These are phyloP conservation scores for Penicillium sp. DNA, from an alignment of 2,329 filamentous ascomycete genomes.

Conservation along the genomic window DNA sequence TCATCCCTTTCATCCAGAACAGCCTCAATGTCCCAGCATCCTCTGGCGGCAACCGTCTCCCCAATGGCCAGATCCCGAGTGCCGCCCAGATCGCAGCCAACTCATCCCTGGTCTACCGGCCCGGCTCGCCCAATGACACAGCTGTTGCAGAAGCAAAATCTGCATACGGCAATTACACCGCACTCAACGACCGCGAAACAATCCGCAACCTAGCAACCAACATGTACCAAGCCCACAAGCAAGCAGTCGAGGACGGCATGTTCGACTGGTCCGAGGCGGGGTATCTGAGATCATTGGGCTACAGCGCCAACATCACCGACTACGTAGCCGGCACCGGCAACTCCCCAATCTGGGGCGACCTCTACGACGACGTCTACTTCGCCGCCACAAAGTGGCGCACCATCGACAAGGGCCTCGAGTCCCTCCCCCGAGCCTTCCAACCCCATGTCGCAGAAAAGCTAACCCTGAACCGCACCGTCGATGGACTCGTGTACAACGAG, in stretches of 20 bases:
- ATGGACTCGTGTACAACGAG: constrained; percentile 54
- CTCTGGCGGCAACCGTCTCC: constrained; percentile 46
- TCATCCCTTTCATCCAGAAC: constrained; percentile 44
- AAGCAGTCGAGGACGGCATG: constrained; percentile 52
- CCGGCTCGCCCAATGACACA: constrained; percentile 34
- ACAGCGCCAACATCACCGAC: constrained; percentile 54
- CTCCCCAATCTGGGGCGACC: constrained; percentile 48
- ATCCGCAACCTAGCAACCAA: constrained; percentile 32
- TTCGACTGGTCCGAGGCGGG: constrained; percentile 64
- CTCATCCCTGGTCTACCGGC: constrained; percentile 36
- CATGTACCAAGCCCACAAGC: constrained; percentile 52
- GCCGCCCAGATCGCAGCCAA: constrained; percentile 48
- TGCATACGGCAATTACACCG: constrained; percentile 38
- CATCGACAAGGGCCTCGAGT: constrained; percentile 59
- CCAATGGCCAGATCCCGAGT: constrained; percentile 54
- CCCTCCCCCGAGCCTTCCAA: constrained; percentile 59
- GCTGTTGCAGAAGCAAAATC: constrained; percentile 39
- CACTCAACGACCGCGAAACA: constrained; percentile 20
- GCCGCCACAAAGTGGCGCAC: constrained; percentile 59
- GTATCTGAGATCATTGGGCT: constrained; percentile 57
- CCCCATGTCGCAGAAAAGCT: constrained; percentile 58
- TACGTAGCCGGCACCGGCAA: constrained; percentile 45
- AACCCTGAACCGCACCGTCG: constrained; percentile 55
- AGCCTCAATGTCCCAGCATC: constrained; percentile 53
- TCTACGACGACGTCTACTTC: constrained; percentile 60